These are phyloP conservation scores for Plenodomus lindquistii DNA, from an alignment of 2,329 filamentous ascomycete species.

Conservation along the genomic window DNA sequence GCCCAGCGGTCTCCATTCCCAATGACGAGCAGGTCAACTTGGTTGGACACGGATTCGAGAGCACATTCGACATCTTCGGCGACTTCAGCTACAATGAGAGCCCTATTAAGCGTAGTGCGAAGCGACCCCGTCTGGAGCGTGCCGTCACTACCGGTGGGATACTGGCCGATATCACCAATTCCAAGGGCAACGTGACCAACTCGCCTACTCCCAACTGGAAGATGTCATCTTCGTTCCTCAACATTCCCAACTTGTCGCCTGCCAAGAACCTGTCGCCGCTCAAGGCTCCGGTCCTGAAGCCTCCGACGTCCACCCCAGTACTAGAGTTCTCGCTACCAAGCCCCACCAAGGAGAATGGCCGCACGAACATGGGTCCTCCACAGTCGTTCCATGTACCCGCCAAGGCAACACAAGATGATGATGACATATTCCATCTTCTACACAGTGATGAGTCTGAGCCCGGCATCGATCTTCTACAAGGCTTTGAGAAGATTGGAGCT, in stretches of 20 bases:
- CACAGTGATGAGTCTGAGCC: slow-evolving; percentile 64
- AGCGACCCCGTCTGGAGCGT: slow-evolving; percentile 65
- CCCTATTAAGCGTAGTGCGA: slow-evolving; percentile 64
- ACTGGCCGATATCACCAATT: slow-evolving; percentile 63
- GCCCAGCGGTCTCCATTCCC: slow-evolving; percentile 65
- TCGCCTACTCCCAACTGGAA: slow-evolving; percentile 43
- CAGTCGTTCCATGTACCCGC: slow-evolving; percentile 36
- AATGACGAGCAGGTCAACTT: slow-evolving; percentile 63
- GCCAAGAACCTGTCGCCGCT: slow-evolving; percentile 34
- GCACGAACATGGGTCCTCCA: slow-evolving; percentile 27
- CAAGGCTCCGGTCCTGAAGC: slow-evolving; percentile 34
- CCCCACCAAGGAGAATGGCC: slow-evolving; percentile 26
- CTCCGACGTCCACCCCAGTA: slow-evolving; percentile 29
- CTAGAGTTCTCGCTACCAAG: slow-evolving; percentile 22
- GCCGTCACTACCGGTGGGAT: slow-evolving; percentile 64
- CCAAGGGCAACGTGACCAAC: slow-evolving; percentile 51
- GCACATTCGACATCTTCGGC: slow-evolving; percentile 66
- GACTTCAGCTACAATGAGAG: slow-evolving; percentile 59
- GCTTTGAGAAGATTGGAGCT: slow-evolving; percentile 73
- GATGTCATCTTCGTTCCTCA: slow-evolving; percentile 40
- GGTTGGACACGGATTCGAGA: slow-evolving; percentile 52
- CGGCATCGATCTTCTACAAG: slow-evolving; percentile 71
- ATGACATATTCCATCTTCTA: slow-evolving; percentile 62
- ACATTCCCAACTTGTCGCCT: slow-evolving; percentile 43
- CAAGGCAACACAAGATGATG: slow-evolving; percentile 48